A percentile compares a stretch with the other conserved stretches of the same genome.
Evolutionary conservation across 805 yeast species (phyloP).

Genomic region (Yamadazyma insecticola): DNA sequence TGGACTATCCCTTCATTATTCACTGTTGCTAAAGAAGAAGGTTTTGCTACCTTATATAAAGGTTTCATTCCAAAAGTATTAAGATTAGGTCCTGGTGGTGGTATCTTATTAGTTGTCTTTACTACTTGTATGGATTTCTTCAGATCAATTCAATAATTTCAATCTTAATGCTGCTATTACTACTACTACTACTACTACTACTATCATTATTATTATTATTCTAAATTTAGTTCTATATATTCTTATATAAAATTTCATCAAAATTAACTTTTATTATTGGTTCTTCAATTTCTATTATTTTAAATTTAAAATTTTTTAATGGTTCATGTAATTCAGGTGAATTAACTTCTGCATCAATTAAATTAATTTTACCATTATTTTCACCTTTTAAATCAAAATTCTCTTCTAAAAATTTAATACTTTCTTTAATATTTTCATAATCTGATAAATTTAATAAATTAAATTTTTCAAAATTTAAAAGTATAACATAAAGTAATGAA

Average conservation of each 20-base stretch:
- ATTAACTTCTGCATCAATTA: slow-evolving; percentile 22
- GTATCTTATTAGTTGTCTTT: slow-evolving; percentile 94
- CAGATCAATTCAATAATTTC: slow-evolving; percentile 50
- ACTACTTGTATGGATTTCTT: slow-evolving; percentile 93
- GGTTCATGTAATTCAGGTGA: slow-evolving; percentile 19
- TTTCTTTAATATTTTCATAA: slow-evolving; percentile 6
- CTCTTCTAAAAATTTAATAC: no score
- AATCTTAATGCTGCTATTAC: no score
- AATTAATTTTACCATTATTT: slow-evolving; percentile 13
- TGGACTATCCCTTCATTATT: slow-evolving; percentile 85
- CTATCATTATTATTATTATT: no score
- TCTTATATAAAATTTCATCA: no score
- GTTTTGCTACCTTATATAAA: slow-evolving; percentile 84
- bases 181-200: background rate
- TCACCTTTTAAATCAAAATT: slow-evolving; percentile 13
- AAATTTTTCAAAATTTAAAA: slow-evolving; percentile 12
- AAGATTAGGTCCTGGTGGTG: slow-evolving; percentile 99
- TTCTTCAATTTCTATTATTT: no score
- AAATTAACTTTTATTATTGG: no score
- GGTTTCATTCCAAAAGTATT: slow-evolving; percentile 96
- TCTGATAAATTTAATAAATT: slow-evolving; percentile 13
- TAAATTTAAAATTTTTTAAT: no score
- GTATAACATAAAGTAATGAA: slow-evolving; percentile 7
- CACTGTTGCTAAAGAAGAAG: slow-evolving; percentile 83
- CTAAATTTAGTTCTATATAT: no score